Base-by-base conservation (phyloP, 2,329 filamentous ascomycete genomes). In the Hortaea sp. region DNA sequence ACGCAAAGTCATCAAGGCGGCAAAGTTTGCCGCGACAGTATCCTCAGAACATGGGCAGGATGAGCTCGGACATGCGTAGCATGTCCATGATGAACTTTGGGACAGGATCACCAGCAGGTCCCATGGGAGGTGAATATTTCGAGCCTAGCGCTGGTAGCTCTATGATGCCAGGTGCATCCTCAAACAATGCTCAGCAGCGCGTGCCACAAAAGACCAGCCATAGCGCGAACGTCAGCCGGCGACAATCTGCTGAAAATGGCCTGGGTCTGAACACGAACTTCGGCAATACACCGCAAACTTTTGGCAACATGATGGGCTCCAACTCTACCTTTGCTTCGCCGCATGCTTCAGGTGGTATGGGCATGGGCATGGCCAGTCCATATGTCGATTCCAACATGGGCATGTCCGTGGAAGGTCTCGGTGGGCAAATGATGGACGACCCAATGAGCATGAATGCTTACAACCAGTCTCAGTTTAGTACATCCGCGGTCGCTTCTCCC, bases 61-160 rank as follows among this genome's bases (percentile, higher is more conserved):
- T 77, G 68, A 63, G 65, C 62, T 49, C 69, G 58, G 56, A 65
- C 60, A 66, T 57, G 54, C 66, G 77, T 47, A 68, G 76, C 43
- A 61, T 79, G 57, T 79, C 78, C 13, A 79, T 82, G 76, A 70
- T 84, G 68, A 77, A 79, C 42, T 84, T 76, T 55, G 70, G 68
- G 39, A 61, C 59, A 35, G 53, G 52, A 30, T 61, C 62, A 31
- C 57, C 57, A 10, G 52, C 54, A 10, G 46, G 45, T 7, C 53
- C 52, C 11, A 52, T 55, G 49, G 44, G 44, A 42, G 49, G 50
- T 40, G 59, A 56, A 41, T 52, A 56, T n/a, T 63, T 52, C 49
- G 53, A 57, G 32, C 39, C 53, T 13, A 56, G 48, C 43, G 45
- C 49, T 12, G 45, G 32, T 35, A 50, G 39, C 41, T 53, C 48